Percentiles rank a stretch among this genome's conserved stretches.
These are phyloP conservation scores for Talaromyces sp. DNA, from an alignment of 2,329 filamentous ascomycete species.

Conservation along the genomic window DNA sequence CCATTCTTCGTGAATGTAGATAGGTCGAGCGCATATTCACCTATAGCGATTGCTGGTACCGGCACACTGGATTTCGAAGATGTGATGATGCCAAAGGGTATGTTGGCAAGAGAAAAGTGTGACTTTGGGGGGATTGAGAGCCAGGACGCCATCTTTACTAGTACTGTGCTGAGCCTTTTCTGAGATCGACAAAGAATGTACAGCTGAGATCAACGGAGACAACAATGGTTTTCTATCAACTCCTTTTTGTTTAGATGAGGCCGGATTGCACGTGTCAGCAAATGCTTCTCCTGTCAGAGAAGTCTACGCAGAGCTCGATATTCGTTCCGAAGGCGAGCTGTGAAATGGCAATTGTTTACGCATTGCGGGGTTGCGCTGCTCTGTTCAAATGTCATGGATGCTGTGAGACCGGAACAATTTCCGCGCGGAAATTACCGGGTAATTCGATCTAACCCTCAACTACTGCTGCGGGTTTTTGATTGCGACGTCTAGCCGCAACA, in stretches of 20 bases:
- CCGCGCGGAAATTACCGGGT: conserved; percentile 3
- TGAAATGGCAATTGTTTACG: background rate
- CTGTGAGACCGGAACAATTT: background rate
- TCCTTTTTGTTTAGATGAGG: background rate
- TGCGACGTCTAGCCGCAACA: background rate
- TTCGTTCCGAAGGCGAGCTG: background rate
- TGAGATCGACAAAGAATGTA: background rate
- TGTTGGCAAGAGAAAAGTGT: conserved; percentile 73
- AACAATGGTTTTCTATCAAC: background rate
- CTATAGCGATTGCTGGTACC: conserved; percentile 68
- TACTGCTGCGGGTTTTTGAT: background rate
- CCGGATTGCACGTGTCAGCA: background rate
- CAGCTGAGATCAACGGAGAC: background rate
- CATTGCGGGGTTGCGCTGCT: background rate
- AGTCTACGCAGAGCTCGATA: background rate
- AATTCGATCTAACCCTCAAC: background rate
- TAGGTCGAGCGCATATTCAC: conserved; percentile 67
- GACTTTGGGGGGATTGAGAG: conserved; percentile 57
- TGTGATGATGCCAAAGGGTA: conserved; percentile 79
- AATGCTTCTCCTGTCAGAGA: background rate
- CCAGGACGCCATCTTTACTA: conserved; percentile 50
- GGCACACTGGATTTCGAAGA: conserved; percentile 54
- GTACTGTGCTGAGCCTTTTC: background rate
- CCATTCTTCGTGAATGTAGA: conserved; percentile 56
- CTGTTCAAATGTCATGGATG: background rate